Conservation (phyloP, 2,329 filamentous ascomycete species). For the Aureobasidium sp. region DNA sequence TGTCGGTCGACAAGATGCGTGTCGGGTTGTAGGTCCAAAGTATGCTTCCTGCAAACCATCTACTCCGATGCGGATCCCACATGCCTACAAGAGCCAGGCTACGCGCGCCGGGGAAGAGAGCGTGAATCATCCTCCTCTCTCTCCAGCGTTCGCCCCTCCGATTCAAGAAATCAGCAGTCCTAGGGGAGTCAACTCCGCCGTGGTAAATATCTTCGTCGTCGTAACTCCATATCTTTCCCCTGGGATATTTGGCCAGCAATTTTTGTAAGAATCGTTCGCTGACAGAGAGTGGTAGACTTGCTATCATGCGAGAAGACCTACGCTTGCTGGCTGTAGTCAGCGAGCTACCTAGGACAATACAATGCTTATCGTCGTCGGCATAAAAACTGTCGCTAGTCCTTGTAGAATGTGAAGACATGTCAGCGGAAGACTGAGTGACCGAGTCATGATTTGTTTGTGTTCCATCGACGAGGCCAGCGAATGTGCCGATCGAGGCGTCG, state of each 20-base stretch:
- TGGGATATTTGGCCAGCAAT: conserved; percentile 24
- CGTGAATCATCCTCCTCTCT: background rate
- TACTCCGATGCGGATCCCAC: conserved; percentile 33
- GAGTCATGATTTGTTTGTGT: background rate
- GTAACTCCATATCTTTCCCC: conserved; percentile 27
- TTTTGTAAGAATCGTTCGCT: conserved; percentile 16
- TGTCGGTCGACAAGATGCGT: conserved; percentile 24
- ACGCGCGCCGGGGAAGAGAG: conserved; percentile 31
- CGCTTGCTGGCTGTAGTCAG: background rate
- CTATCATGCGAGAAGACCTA: background rate
- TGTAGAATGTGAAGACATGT: background rate
- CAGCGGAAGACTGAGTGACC: background rate
- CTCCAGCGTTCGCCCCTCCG: conserved; percentile 5
- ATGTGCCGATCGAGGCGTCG: conserved; percentile 20
- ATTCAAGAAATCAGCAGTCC: background rate
- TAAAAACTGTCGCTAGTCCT: background rate
- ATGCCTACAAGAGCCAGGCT: conserved; percentile 40
- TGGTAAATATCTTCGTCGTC: conserved; percentile 19
- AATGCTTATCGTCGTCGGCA: background rate
- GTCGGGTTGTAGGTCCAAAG: conserved; percentile 34
- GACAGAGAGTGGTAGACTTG: background rate
- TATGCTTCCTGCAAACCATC: conserved; percentile 16
- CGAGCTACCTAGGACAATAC: conserved; percentile 2
- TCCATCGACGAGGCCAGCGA: conserved; percentile 13
- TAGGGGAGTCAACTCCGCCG: background rate